These are phyloP conservation scores for Eutypa lata DNA, from an alignment of 2,329 filamentous ascomycete species.

Conservation along the genomic window DNA sequence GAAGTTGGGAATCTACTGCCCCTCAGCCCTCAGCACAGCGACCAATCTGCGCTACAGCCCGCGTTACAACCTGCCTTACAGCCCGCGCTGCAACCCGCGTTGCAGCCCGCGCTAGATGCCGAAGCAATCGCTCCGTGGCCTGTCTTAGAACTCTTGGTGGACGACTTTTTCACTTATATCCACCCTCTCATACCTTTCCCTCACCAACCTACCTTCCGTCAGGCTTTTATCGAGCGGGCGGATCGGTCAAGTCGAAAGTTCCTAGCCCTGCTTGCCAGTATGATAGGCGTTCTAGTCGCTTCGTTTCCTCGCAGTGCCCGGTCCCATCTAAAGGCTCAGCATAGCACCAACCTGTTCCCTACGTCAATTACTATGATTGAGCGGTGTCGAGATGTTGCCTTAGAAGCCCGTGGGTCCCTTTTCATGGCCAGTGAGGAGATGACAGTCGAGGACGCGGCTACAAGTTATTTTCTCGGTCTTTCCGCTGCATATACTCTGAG, in stretches of 20 bases:
- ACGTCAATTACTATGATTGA: constrained; percentile 68
- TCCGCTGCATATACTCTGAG: constrained; percentile 66
- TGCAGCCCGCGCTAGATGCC: constrained; percentile 44
- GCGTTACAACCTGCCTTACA: constrained; percentile 16
- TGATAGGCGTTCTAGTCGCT: constrained; percentile 70
- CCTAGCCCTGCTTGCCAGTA: constrained; percentile 67
- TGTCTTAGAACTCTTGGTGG: constrained; percentile 66
- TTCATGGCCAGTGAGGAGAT: constrained; percentile 44
- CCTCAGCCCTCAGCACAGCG: constrained; percentile 30
- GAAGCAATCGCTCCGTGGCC: constrained; percentile 70
- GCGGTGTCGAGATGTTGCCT: constrained; percentile 66
- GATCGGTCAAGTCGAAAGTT: constrained; percentile 66
- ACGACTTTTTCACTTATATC: constrained; percentile 82
- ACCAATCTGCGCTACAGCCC: neutral
- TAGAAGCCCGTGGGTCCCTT: constrained; percentile 60
- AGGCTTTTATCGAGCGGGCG: constrained; percentile 63
- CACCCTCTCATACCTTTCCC: constrained; percentile 75
- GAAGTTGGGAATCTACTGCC: constrained; percentile 48
- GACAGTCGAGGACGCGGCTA: constrained; percentile 62
- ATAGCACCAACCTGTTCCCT: constrained; percentile 63
- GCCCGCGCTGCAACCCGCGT: no score
- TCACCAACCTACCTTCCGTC: constrained; percentile 73
- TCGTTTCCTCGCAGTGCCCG: constrained; percentile 72
- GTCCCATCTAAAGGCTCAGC: constrained; percentile 65
- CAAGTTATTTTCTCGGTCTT: constrained; percentile 72